Base-by-base conservation (phyloP, 192 early-diverging fungal species). In the Backusella psychrophila region DNA sequence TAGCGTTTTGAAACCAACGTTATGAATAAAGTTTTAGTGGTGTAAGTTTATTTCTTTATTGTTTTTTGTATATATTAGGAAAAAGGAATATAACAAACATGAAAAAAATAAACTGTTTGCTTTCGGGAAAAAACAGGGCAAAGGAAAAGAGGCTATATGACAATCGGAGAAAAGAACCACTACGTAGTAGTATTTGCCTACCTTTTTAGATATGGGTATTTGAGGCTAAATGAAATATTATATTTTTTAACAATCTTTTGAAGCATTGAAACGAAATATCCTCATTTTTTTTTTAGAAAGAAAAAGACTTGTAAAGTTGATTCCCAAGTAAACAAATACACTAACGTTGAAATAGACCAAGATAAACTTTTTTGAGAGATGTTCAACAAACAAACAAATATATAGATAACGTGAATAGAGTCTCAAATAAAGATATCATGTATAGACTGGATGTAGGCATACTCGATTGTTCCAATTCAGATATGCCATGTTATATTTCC, bases 51-150 rank as follows among this genome's bases (percentile, higher is more conserved):
- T 29, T 63, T 39, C 7, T 29, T 59, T 59, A n/a, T 59, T 26
- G 11, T 59, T 26, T 33, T 59, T 14, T 14, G 26, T 63, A 29
- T 29, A 23, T 26, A 63, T 26, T 5, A 59, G 6, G 17, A 7
- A 59, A 59, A 59, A 59, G 53, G 21, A 63, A 63, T 29, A 8
- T 23, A 63, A 63, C 21, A 63, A 63, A 29, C 23, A 63, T 63
- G 33, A 14, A 63, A 29, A 11, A 63, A 14, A 4, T 11, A 63
- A 12, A 11, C 12, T 63, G 56, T 63, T 21, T 56, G n/a, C n/a
- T n/a, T 56, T 56, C 53, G 53, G 53, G 53, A 56, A 56, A 56
- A 56, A 56, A 56, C 53, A 56, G 53, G 53, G 53, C 53, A 23
- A n/a, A 56, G 26, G n/a, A 23, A 56, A 6, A 9, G 7, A 3